A percentile compares a stretch with the other conserved stretches of the same genome.
These are phyloP conservation scores for Podospora pseudoanserina DNA, from an alignment of 495 filamentous ascomycete species.

Conservation along the genomic window DNA sequence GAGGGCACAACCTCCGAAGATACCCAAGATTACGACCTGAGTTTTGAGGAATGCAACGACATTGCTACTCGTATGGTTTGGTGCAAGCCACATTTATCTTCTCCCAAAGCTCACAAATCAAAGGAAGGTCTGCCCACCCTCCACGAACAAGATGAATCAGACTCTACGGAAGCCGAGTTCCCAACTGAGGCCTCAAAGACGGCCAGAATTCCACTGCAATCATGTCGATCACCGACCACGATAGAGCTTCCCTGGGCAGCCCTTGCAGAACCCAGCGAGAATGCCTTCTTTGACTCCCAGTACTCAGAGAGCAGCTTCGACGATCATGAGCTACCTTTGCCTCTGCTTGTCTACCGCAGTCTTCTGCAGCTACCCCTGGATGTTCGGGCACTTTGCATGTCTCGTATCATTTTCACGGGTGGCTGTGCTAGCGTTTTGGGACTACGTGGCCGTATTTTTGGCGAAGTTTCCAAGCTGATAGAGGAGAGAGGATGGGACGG, in stretches of 20 bases:
- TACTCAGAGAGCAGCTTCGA: conserved; percentile 56
- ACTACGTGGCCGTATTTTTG: conserved; percentile 71
- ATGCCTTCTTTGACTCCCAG: conserved; percentile 61
- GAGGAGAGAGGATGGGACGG: conserved; percentile 71
- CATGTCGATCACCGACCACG: conserved; percentile 43
- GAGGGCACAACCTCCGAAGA: conserved; percentile 4
- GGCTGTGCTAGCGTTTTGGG: conserved; percentile 78
- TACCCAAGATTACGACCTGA: conserved; percentile 34
- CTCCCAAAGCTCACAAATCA: conserved; percentile 11
- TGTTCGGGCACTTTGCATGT: conserved; percentile 79
- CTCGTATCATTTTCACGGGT: conserved; percentile 83
- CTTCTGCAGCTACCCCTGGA: conserved; percentile 76
- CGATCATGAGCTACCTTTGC: conserved; percentile 78
- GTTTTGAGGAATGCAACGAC: conserved; percentile 77
- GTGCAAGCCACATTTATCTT: conserved; percentile 52
- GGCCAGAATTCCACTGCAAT: conserved; percentile 47
- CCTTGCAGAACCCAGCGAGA: conserved; percentile 72
- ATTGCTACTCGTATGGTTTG: conserved; percentile 68
- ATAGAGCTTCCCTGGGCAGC: conserved; percentile 62
- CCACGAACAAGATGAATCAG: conserved; percentile 47
- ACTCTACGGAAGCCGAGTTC: conserved; percentile 10
- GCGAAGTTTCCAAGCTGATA: conserved; percentile 65
- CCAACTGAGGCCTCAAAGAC: neutral
- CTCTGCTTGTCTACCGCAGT: conserved; percentile 67
- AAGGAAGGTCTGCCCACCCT: conserved; percentile 44